phyloP scores from a whole-genome alignment of 2,329 filamentous ascomycete species.

The Penicillium sp. region DNA sequence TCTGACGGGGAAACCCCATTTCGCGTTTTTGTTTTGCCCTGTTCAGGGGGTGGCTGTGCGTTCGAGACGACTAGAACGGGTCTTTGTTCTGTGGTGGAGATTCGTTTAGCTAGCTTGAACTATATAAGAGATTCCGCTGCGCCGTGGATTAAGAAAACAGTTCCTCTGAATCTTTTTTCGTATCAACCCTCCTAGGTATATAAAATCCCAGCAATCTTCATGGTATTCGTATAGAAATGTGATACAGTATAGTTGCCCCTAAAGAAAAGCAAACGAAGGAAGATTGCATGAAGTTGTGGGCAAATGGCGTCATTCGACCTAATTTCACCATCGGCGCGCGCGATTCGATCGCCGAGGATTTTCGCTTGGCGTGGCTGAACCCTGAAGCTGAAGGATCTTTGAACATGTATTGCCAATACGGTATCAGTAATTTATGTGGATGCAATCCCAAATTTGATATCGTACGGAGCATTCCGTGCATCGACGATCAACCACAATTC shows the following conservation, averaged over 20 bases:
- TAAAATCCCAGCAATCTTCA: too few relatives aligned
- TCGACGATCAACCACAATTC: not conserved
- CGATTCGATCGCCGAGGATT: constrained; percentile 17
- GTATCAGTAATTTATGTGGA: not conserved
- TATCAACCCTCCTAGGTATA: not conserved
- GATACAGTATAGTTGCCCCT: not conserved
- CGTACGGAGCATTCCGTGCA: not conserved
- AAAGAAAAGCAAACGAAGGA: not conserved
- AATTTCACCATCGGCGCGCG: constrained; percentile 7
- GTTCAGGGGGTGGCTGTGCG: not conserved
- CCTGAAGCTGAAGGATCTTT: constrained; percentile 13
- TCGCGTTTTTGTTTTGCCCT: not conserved
- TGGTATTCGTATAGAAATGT: not conserved
- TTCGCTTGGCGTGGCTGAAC: constrained; percentile 12
- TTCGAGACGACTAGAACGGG: not conserved
- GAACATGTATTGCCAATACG: not conserved
- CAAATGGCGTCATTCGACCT: constrained; percentile 25
- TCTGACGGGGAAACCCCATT: not conserved
- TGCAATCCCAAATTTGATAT: not conserved
- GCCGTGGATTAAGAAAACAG: not conserved
- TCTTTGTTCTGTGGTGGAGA: not conserved
- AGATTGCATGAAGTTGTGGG: constrained; percentile 18
- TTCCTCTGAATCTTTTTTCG: not conserved
- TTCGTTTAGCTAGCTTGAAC: not conserved
- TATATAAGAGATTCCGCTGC: constrained; percentile 4